phyloP scores from a whole-genome alignment of 352 stramenopile genomes.

The Pythium utonaiense region DNA sequence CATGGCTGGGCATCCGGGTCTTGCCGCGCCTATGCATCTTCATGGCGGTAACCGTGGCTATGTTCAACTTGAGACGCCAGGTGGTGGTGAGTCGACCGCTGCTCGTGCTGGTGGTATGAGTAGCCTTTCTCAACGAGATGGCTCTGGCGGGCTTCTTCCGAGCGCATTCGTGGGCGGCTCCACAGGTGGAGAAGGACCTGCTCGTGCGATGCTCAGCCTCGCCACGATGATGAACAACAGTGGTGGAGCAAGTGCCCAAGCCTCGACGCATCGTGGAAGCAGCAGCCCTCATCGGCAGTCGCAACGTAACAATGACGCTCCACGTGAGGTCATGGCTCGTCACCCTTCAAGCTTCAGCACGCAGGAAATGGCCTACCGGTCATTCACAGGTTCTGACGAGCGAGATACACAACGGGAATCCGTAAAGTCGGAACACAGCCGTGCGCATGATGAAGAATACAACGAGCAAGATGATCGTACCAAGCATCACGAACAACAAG shows the following conservation, averaged over 20 bases:
- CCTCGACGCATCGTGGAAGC: slow-evolving; percentile 6
- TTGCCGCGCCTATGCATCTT: slow-evolving; percentile 9
- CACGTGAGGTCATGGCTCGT: slow-evolving; percentile 10
- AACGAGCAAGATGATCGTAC: neutral
- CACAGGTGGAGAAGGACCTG: slow-evolving; percentile 37
- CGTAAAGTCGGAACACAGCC: neutral
- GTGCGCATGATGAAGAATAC: neutral
- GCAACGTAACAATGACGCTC: neutral
- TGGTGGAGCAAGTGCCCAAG: slow-evolving; percentile 11
- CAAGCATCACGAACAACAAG: slow-evolving; percentile 17
- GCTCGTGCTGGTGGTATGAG: neutral
- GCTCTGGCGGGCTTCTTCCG: slow-evolving; percentile 8
- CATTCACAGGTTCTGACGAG: neutral
- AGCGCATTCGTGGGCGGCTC: neutral
- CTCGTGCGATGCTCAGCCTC: slow-evolving; percentile 55
- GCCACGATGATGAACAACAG: slow-evolving; percentile 41
- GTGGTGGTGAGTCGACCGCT: neutral
- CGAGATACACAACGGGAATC: neutral
- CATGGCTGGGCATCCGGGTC: slow-evolving; percentile 33
- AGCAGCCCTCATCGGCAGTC: slow-evolving; percentile 14
- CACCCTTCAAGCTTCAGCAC: slow-evolving; percentile 3
- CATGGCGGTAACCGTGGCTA: slow-evolving; percentile 17
- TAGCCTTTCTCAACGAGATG: slow-evolving; percentile 7
- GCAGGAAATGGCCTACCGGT: slow-evolving; percentile 5
- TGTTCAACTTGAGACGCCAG: slow-evolving; percentile 10